Evolutionary conservation across 2,329 filamentous ascomycete genomes (phyloP).

Genomic region (Hymenoscyphus fructigenus): DNA sequence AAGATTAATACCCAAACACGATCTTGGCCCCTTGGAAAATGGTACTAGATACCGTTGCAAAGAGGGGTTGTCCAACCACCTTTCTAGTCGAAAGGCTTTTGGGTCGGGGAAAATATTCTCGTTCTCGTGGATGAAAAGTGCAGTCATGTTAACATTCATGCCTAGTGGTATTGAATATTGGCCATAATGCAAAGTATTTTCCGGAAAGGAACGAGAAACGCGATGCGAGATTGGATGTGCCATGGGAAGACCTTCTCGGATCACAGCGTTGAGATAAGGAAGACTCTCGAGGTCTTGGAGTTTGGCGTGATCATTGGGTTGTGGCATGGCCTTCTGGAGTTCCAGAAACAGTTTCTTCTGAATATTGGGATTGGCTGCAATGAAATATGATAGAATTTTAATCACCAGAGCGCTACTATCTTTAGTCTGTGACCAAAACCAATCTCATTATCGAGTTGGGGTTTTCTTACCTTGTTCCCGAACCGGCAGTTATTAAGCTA

Average conservation of each 20-base stretch:
- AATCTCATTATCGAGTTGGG: not conserved
- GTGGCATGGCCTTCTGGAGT: not conserved
- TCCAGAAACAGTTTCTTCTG: not conserved
- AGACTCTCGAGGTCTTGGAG: not conserved
- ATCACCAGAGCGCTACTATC: not conserved
- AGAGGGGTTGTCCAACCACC: conserved; percentile 36
- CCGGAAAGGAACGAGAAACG: conserved; percentile 29
- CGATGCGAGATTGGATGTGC: conserved; percentile 33
- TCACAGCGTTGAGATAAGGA: not conserved
- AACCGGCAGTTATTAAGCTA: not conserved
- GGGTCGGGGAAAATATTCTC: conserved; percentile 40
- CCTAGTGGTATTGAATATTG: conserved; percentile 28
- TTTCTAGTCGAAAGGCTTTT: conserved; percentile 41
- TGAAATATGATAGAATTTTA: not conserved
- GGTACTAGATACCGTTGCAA: conserved; percentile 42
- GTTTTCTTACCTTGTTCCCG: not conserved
- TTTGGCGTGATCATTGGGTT: not conserved
- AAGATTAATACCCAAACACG: conserved; percentile 40
- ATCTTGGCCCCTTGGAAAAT: conserved; percentile 43
- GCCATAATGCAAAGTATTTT: conserved; percentile 20
- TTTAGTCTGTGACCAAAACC: not conserved
- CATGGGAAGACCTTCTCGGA: conserved; percentile 13
- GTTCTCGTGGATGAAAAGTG: conserved; percentile 41
- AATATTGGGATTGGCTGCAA: not conserved
- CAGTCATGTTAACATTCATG: conserved; percentile 41